These are phyloP conservation scores for Fraxinus velutina DNA, from an alignment of 305 asterid genomes.

Conservation along the genomic window DNA sequence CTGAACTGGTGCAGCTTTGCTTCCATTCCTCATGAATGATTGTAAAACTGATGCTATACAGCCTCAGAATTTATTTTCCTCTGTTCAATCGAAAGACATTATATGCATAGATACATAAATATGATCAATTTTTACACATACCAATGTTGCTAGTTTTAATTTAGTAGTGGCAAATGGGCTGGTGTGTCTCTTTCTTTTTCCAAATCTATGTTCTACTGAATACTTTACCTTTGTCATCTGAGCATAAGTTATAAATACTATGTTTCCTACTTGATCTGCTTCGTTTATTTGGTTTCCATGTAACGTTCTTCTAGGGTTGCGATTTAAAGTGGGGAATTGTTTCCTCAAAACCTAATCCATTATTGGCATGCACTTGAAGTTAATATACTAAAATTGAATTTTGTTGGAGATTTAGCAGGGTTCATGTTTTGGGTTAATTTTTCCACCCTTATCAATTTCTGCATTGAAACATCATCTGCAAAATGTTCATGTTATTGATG, in stretches of 20 bases:
- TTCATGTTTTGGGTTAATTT: background rate
- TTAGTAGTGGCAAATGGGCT: background rate
- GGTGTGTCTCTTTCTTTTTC: background rate
- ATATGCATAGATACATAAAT: background rate
- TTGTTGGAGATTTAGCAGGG: background rate
- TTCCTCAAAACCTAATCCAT: background rate
- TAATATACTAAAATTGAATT: background rate
- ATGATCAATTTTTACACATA: background rate
- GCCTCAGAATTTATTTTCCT: background rate
- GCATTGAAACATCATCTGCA: background rate
- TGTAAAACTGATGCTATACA: background rate
- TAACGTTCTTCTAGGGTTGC: background rate
- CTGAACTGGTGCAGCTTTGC: background rate
- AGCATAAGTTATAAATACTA: background rate
- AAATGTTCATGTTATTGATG: background rate
- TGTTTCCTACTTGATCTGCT: background rate
- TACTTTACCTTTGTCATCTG: background rate
- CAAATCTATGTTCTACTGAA: background rate
- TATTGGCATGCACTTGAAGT: background rate
- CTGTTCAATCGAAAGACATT: background rate
- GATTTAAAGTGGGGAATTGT: background rate
- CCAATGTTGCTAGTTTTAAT: background rate
- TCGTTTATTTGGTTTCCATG: background rate
- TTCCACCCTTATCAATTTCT: background rate
- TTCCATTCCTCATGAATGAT: background rate